phyloP scores from a whole-genome alignment of 441 rosid genomes.

The Metrosideros polymorpha region DNA sequence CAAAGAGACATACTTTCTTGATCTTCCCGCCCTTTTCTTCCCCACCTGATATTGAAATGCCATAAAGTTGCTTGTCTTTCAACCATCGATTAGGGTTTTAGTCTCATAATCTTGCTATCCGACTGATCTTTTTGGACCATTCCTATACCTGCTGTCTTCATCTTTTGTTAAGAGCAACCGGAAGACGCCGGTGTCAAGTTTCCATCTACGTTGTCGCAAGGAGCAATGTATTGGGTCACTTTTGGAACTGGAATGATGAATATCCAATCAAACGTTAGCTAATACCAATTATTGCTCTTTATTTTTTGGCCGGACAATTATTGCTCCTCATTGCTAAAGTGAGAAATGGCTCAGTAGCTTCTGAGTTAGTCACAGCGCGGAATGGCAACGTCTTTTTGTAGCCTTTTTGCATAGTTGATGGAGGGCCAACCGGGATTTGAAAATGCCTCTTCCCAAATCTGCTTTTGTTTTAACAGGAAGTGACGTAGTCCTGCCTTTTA shows the following conservation, averaged over 20 bases:
- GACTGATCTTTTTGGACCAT: too few relatives aligned
- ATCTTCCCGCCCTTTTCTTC: background rate
- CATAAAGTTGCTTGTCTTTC: background rate
- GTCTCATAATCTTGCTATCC: too few relatives aligned
- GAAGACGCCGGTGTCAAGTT: background rate
- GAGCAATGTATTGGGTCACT: background rate
- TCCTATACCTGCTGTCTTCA: background rate
- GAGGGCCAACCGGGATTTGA: background rate
- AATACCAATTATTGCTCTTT: background rate
- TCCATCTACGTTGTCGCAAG: background rate
- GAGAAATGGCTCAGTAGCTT: background rate
- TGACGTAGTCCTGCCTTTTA: background rate
- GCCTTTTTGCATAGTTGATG: background rate
- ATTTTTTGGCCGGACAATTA: background rate
- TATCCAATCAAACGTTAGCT: too few relatives aligned
- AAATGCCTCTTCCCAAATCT: background rate
- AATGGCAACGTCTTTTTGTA: background rate
- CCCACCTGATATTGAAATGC: background rate
- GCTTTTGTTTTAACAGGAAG: background rate
- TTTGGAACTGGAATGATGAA: too few relatives aligned
- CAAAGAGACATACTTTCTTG: background rate
- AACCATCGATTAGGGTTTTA: background rate
- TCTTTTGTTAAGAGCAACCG: background rate
- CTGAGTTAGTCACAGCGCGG: background rate
- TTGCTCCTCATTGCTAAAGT: background rate